Base-by-base conservation (phyloP, 345 rosid species). In the Psidium friedrichsthalianum region DNA sequence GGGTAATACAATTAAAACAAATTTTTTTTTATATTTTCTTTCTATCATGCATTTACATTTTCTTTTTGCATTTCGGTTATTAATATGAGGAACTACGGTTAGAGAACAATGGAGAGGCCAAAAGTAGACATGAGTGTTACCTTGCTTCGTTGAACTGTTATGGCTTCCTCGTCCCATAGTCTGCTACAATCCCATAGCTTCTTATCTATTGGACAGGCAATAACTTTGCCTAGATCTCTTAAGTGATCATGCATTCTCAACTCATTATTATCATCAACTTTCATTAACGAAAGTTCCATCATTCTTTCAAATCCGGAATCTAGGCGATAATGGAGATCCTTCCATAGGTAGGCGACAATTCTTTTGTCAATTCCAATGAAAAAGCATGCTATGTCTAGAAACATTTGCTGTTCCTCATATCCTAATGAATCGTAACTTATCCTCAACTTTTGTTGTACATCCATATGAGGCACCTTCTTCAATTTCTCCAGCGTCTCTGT, bases 271-370 rank as follows among this genome's bases (percentile, higher is more conserved):
- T 56, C n/a, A 56, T 56, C 59, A 22, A 56, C 5, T 1, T 8
- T 8, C 4, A 56, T 3, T 56, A 3, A 56, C 1, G 59, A 56
- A 56, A 1, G n/a, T 1, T 22, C 10, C 6, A 22, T 56, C 59
- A 56, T 1, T 8, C 3, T 4, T 22, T 8, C 1, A 5, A 56
- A 56, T 56, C 11, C 3, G 0, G 1, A 1, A 8, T 4, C 1
- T 22, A 4, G 59, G 2, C 4, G 9, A 56, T 8, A 22, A 1
- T 56, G 10, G n/a, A 56, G 59, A 56, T 56, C 59, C 1, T 22
- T 11, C 59, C 58, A 56, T 0, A 56, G 12, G 59, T 22, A 22
- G n/a, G n/a, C 0, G 5, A 5, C n/a, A 56, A 56, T 22, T 22
- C n/a, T 22, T 22, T 22, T 22, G n/a, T 56, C 59, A 22, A 56